Conservation (phyloP, 2,329 filamentous ascomycete species). For the Lecanicillium sp. region DNA sequence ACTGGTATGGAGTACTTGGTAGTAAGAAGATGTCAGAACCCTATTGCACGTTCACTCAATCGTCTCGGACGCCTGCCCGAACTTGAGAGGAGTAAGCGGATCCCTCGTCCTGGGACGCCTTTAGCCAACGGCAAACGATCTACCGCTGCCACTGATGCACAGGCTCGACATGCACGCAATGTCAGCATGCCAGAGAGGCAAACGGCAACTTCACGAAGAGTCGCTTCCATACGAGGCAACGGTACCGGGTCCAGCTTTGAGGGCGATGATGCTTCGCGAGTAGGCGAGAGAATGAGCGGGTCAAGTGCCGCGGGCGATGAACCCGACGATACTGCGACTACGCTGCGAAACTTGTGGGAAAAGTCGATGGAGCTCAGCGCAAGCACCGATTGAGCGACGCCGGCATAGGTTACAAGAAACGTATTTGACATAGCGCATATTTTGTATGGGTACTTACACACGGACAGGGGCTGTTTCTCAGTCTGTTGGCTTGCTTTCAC, state of each 20-base stretch:
- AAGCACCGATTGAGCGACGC: slow-evolving; percentile 33
- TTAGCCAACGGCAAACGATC: slow-evolving; percentile 33
- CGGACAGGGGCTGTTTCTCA: no score
- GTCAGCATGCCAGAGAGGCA: slow-evolving; percentile 33
- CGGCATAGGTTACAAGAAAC: no score
- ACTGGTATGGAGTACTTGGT: slow-evolving; percentile 70
- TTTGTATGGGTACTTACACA: no score
- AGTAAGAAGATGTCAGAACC: slow-evolving; percentile 65
- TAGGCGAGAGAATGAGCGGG: slow-evolving; percentile 42
- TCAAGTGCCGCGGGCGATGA: slow-evolving; percentile 44
- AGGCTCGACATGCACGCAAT: slow-evolving; percentile 32
- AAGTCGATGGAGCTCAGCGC: slow-evolving; percentile 53
- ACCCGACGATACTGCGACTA: slow-evolving; percentile 43
- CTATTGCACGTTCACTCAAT: slow-evolving; percentile 56
- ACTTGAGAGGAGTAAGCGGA: slow-evolving; percentile 43
- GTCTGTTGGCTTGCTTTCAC: not conserved
- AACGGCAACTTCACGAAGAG: slow-evolving; percentile 25
- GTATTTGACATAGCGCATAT: not conserved
- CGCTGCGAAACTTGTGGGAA: slow-evolving; percentile 57
- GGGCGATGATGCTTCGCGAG: slow-evolving; percentile 36
- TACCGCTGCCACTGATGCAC: slow-evolving; percentile 19
- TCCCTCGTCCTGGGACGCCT: slow-evolving; percentile 36
- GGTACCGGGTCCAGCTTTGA: slow-evolving; percentile 41
- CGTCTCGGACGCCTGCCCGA: slow-evolving; percentile 42
- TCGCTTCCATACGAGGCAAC: slow-evolving; percentile 32